Evolutionary conservation across 805 yeast genomes (phyloP).

Genomic region (Saccharomycodes ludwigii): DNA sequence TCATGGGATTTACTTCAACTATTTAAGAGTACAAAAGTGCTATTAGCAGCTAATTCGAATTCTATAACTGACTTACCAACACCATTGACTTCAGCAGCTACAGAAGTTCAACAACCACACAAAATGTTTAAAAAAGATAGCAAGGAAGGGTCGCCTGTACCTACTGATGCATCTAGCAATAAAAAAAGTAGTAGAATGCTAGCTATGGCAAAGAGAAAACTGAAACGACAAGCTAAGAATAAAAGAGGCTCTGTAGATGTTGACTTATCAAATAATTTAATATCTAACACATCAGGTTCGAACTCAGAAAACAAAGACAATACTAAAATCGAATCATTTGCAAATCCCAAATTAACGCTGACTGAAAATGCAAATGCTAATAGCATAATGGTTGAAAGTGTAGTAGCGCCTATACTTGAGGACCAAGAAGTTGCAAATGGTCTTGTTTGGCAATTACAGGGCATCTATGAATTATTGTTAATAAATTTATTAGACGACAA

Average conservation of each 20-base stretch:
- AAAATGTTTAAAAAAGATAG: constrained; percentile 6
- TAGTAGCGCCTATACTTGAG: constrained; percentile 52
- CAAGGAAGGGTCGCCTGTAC: constrained; percentile 9
- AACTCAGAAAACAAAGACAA: constrained; percentile 8
- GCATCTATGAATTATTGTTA: constrained; percentile 71
- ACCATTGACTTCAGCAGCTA: constrained; percentile 7
- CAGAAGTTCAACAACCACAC: constrained; percentile 7
- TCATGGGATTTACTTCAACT: constrained; percentile 39
- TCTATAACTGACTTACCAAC: constrained; percentile 10
- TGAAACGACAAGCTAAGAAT: constrained; percentile 55
- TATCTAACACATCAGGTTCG: constrained; percentile 47
- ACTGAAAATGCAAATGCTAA: constrained; percentile 73
- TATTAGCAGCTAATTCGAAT: constrained; percentile 22
- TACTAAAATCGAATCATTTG: too few species aligned
- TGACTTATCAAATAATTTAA: constrained; percentile 60
- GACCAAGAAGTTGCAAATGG: constrained; percentile 63
- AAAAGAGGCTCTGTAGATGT: too few species aligned
- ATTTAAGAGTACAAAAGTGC: constrained; percentile 34
- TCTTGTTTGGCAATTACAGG: constrained; percentile 88
- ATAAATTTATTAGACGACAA: constrained; percentile 69
- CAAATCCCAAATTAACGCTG: constrained; percentile 39
- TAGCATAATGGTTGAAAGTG: constrained; percentile 76
- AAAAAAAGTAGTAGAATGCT: constrained; percentile 63
- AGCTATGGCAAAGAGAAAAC: constrained; percentile 89
- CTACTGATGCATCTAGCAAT: constrained; percentile 11